Evolutionary conservation across 1,284 basidiomycete genomes (phyloP), one percentile per base, ranked within the genome.

Genomic region (Neolentinus lepideus): DNA sequence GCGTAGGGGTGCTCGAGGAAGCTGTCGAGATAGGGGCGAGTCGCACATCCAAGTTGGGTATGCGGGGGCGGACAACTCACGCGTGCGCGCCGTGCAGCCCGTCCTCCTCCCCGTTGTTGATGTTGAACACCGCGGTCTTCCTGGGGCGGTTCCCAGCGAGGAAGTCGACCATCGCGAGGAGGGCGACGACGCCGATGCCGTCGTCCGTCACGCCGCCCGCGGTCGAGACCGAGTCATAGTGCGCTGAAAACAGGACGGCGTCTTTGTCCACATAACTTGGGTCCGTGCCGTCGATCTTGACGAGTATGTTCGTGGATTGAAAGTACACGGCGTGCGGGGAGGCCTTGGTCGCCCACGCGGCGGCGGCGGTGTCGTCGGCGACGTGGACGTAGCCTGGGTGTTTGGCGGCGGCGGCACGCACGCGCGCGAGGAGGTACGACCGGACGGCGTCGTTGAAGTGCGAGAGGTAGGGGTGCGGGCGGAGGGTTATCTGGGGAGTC

Each of bases 71-170:
- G 3, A 43, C 53, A 71, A 80, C 63, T 69, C 27, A 88, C 76
- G 76, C 75, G 63, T 81, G 79, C 12, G 87, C 85, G 21, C 90
- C 90, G 60, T 85, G 76, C 60, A 91, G 65, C 33, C 83, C 79
- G 64, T 89, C 82, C 62, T 92, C 89, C 66, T 92, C 90, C 1
- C 84, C 89, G 58, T 92, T 90, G 66, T 92, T 92, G 66, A 90
- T 79, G 63, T 91, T 88, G 71, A 91, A 88, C 2, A 92, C 68
- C 2, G 84, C 83, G 0, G 85, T 88, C 38, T 81, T 73, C 43
- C 71, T 71, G 1, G 80, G 80, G 16, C 76, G 75, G 50, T 80
- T 70, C 57, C 72, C 66, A 0, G 81, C 74, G 55, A 88, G 76
- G 61, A 83, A 81, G 35, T 81, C 70, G 24, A 87, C 71, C 59